Conservation (phyloP, 1,139 yeast genomes). For the Geotrichum bryndzae region DNA sequence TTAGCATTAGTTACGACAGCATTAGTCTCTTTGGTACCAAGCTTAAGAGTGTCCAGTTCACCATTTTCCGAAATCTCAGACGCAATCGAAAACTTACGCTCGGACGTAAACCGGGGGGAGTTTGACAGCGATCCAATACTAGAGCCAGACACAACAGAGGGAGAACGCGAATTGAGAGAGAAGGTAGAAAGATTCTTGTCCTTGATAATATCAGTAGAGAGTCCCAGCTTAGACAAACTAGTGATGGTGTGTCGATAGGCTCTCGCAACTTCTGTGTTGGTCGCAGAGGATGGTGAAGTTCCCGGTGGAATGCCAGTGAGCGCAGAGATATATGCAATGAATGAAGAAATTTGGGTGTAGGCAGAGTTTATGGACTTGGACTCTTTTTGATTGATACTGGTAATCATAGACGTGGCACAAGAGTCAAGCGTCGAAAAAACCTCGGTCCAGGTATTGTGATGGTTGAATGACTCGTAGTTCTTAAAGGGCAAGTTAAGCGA, state of each 20-base stretch:
- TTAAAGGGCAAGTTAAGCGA: constrained; percentile 17
- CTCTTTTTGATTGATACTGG: constrained; percentile 18
- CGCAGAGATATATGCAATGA: constrained; percentile 25
- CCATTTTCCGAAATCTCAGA: constrained; percentile 16
- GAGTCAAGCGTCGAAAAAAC: constrained; percentile 17
- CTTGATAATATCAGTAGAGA: constrained; percentile 22
- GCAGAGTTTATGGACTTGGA: constrained; percentile 17
- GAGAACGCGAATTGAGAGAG: constrained; percentile 10
- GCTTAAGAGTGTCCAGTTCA: constrained; percentile 13
- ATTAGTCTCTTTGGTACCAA: constrained; percentile 14
- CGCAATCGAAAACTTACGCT: constrained; percentile 13
- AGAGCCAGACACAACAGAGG: constrained; percentile 14
- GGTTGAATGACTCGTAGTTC: constrained; percentile 10
- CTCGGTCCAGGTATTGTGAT: constrained; percentile 21
- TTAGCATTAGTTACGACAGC: constrained; percentile 11
- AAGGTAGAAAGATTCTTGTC: constrained; percentile 7
- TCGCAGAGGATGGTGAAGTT: constrained; percentile 24
- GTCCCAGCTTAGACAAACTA: constrained; percentile 24
- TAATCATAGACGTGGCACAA: constrained; percentile 15
- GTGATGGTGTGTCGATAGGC: constrained; percentile 27
- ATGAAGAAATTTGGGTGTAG: constrained; percentile 23
- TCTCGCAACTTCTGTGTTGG: constrained; percentile 24
- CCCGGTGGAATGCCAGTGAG: constrained; percentile 31
- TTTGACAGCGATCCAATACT: constrained; percentile 10
- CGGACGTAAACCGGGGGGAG: constrained; percentile 4